Base-by-base conservation (phyloP, 352 stramenopile species). In the Pythium coloratum region DNA sequence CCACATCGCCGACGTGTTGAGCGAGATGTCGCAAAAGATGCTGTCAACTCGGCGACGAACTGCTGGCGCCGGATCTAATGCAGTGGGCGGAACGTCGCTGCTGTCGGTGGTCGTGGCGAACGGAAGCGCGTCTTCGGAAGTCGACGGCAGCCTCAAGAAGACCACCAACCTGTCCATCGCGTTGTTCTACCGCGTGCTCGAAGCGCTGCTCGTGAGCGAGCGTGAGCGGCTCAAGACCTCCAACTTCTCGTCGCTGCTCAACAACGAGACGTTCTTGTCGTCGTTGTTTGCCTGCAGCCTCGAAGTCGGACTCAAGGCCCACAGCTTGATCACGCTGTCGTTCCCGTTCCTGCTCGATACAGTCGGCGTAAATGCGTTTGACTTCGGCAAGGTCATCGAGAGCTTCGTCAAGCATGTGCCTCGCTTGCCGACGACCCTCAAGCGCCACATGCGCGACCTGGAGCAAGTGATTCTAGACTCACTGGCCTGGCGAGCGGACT, bases 341-440 rank as follows among this genome's bases (percentile, higher is more conserved):
- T 96, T 94, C 51, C 88, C 88, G 20, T 89, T 92, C 36, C 55
- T 96, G 55, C 73, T 95, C 20, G 81, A 89, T 6, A 86, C 81
- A 16, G 69, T 92, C 47, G 76, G 80, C 24, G 87, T 96, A 34
- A 90, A 89, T 59, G 86, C 83, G 14, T 95, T 96, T 62, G 86
- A 96, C 66, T 94, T 96, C 61, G 86, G 86, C 13, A 94, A 91
- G 18, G 89, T 91, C 13, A 88, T 93, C 36, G 88, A 94, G 67
- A 95, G 84, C 62, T 95, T 96, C 50, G 86, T 95, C 34, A 93
- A 93, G 70, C 88, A 93, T 55, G 82, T 80, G 12, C 85, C 88
- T 20, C 78, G 76, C 16, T 68, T 96, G 12, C 88, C 88, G n/a
- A 76, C 71, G 16, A 80, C 77, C 7, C 77, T 96, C 44, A 95